A percentile compares a stretch with the other conserved stretches of the same genome.
phyloP scores from a whole-genome alignment of 495 filamentous ascomycete genomes.

The Peziza echinospora region DNA sequence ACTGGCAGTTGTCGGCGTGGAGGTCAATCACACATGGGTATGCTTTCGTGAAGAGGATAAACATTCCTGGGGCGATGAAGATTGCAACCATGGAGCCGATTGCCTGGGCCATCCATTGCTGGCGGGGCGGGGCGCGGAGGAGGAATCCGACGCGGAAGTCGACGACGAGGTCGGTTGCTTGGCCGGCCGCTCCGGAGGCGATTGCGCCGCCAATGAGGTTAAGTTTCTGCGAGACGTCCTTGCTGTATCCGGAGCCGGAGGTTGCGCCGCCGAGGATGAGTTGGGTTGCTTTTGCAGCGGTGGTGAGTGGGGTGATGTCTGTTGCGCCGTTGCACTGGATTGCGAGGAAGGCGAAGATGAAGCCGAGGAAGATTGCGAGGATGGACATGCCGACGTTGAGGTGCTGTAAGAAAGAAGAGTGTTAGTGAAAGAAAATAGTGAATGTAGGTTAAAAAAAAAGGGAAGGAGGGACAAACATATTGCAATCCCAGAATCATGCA shows the following conservation, averaged over 20 bases:
- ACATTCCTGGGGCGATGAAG: constrained; percentile 41
- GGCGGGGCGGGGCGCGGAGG: constrained; percentile 36
- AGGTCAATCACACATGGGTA: constrained; percentile 41
- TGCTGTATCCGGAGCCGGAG: constrained; percentile 24
- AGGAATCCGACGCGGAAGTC: constrained; percentile 46
- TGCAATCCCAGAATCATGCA: constrained; percentile 39
- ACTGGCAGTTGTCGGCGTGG: constrained; percentile 26
- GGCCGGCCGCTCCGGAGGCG: constrained; percentile 35
- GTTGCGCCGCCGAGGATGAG: constrained; percentile 43
- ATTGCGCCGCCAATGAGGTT: constrained; percentile 43
- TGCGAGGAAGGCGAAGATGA: constrained; percentile 47
- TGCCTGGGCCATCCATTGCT: constrained; percentile 42
- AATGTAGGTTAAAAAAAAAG: not conserved
- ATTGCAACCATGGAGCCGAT: constrained; percentile 38
- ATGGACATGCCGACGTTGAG: constrained; percentile 40
- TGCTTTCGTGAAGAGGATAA: constrained; percentile 37
- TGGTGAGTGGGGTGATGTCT: constrained; percentile 41
- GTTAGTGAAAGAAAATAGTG: too few relatives aligned
- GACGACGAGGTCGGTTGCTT: constrained; percentile 31
- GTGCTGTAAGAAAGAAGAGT: too few relatives aligned
- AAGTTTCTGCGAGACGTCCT: constrained; percentile 32
- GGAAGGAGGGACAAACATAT: constrained; percentile 16
- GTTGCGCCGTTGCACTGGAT: constrained; percentile 42
- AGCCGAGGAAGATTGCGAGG: constrained; percentile 37
- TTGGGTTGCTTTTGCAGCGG: constrained; percentile 45